Evolutionary conservation across 2,329 filamentous ascomycete species (phyloP).

Genomic region (Calonectria henricotiae): DNA sequence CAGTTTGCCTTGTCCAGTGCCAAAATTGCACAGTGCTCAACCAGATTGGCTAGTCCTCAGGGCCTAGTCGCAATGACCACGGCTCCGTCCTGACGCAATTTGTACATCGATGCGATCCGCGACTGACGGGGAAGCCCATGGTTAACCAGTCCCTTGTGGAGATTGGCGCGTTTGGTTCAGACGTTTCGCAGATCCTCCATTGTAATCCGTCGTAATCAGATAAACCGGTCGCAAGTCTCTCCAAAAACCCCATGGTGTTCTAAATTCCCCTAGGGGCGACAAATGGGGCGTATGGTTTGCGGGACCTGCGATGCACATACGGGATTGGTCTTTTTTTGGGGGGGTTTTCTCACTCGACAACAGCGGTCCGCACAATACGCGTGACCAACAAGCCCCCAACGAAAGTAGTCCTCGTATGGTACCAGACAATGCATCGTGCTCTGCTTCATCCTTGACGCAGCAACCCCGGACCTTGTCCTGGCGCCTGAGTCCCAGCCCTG

Average conservation of each 20-base stretch:
- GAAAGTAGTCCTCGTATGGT: slow-evolving; percentile 34
- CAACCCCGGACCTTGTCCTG: slow-evolving; percentile 36
- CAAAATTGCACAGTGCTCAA: slow-evolving; percentile 25
- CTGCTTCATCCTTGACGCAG: slow-evolving; percentile 28
- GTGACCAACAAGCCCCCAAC: slow-evolving; percentile 39
- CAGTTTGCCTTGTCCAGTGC: background rate
- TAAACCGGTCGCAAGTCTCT: slow-evolving; percentile 27
- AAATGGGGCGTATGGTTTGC: slow-evolving; percentile 13
- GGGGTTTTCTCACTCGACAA: slow-evolving; percentile 35
- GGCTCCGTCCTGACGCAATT: slow-evolving; percentile 43
- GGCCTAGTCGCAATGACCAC: slow-evolving; percentile 29
- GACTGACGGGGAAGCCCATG: slow-evolving; percentile 27
- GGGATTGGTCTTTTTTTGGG: slow-evolving; percentile 33
- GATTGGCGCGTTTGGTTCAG: slow-evolving; percentile 31
- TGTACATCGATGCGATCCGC: slow-evolving; percentile 32
- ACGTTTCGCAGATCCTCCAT: slow-evolving; percentile 32
- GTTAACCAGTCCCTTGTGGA: slow-evolving; percentile 28
- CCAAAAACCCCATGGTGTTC: background rate
- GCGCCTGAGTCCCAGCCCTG: slow-evolving; percentile 24
- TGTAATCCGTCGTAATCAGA: slow-evolving; percentile 21
- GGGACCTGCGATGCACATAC: slow-evolving; percentile 21
- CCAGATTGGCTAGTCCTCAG: slow-evolving; percentile 27
- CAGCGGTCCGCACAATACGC: slow-evolving; percentile 40
- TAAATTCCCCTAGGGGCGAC: background rate
- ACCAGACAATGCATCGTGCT: slow-evolving; percentile 32